phyloP scores from a whole-genome alignment of 495 filamentous ascomycete genomes.

The Lindgomyces ingoldianus region DNA sequence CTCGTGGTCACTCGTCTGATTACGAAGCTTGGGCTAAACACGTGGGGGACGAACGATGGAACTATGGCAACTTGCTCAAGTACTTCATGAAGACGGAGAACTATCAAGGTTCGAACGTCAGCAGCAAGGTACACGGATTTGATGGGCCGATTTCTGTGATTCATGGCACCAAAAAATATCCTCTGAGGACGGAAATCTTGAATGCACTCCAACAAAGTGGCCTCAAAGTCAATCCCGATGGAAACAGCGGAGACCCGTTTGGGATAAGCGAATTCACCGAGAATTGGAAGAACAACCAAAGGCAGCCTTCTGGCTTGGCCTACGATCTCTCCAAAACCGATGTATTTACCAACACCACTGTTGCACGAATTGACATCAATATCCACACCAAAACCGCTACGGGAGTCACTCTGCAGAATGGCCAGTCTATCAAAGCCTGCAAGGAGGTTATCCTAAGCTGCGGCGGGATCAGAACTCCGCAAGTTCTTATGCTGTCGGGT shows the following conservation, averaged over 20 bases:
- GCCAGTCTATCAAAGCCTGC: too few species aligned
- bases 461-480: too few species aligned
- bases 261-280: not conserved
- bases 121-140: conserved; percentile 37
- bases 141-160: conserved; percentile 38
- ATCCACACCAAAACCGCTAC: not conserved
- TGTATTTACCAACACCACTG: conserved; percentile 3
- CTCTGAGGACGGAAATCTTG: conserved; percentile 1
- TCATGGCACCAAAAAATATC: conserved; percentile 38
- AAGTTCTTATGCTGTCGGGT: too few species aligned
- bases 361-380: conserved; percentile 13
- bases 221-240: not conserved
- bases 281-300: conserved; percentile 1
- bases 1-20: conserved; percentile 57
- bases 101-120: conserved; percentile 21
- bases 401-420: conserved; percentile 7
- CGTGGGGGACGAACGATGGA: conserved; percentile 51
- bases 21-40: conserved; percentile 56
- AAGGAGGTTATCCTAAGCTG: too few species aligned
- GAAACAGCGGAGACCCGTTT: conserved; percentile 1
- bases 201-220: not conserved
- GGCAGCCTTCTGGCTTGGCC: conserved; percentile 18
- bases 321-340: conserved; percentile 11
- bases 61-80: conserved; percentile 50
- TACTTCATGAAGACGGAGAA: conserved; percentile 37